Evolutionary conservation across 1,139 yeast species (phyloP), one percentile per base, ranked within the genome.

Genomic region (Groenewaldozyma sp.): DNA sequence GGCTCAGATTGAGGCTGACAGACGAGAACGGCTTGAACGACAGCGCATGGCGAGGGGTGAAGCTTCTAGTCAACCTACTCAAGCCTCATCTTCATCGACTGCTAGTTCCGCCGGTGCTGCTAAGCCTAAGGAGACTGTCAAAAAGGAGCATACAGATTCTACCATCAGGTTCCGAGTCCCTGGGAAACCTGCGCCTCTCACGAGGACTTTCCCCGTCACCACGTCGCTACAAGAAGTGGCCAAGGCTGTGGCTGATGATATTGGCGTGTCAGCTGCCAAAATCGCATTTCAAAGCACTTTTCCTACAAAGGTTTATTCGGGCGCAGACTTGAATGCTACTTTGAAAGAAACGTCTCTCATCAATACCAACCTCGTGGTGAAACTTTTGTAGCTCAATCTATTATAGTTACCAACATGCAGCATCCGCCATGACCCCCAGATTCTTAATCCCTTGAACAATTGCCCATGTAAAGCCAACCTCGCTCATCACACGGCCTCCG

Each of bases 1-100:
- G 42, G 62, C 55, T 24, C 57, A 52, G 38, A 62, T 63, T 40
- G 67, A 60, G 40, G 65, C 62, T 18, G 68, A 63, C 38, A 56
- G 51, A 44, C 47, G 53, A 13, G 64, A 59, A 11, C 46, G 68
- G 33, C 47, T 50, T 34, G 55, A 49, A 19, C 45, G 48, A 31
- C 37, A 46, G 34, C 48, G 46, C 24, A 43, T 42, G 21, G 40
- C 44, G 13, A n/a, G 27, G 26, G 35, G 33, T 4, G 41, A 39
- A 3, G n/a, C n/a, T n/a, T n/a, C n/a, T n/a, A n/a, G n/a, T n/a
- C 37, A 35, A 10, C 19, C 37, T 2, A 20, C 37, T 5, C 32
- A 44, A 4, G 33, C 53, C 0, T 43, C 46, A 6, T 29, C 34
- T 11, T 16, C 38, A n/a, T 10, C 31, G 10, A 19, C 36, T 33